Conservation (phyloP, 2,329 filamentous ascomycete species). For the Alternaria sp. region DNA sequence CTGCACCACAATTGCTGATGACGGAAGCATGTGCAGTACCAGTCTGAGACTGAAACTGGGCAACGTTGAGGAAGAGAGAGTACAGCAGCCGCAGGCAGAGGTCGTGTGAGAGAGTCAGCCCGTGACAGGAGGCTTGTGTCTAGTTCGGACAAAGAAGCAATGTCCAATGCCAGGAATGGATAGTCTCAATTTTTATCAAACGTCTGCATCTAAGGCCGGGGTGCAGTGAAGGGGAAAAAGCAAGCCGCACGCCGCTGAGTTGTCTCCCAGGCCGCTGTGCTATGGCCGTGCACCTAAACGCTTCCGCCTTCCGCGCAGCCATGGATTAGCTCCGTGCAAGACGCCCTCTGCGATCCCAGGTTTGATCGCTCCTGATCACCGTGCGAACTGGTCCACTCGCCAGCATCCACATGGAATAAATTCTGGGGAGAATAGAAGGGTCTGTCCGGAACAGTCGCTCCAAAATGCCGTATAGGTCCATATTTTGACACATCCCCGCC, state of each 20-base stretch:
- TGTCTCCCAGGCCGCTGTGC: constrained; percentile 30
- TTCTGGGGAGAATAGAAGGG: constrained; percentile 27
- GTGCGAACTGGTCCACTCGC: constrained; percentile 33
- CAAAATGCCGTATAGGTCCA: constrained; percentile 32
- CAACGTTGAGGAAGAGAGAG: constrained; percentile 39
- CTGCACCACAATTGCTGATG: constrained; percentile 41
- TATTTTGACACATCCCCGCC: constrained; percentile 36
- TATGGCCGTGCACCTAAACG: constrained; percentile 42
- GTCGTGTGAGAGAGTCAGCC: constrained; percentile 41
- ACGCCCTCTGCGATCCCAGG: constrained; percentile 31
- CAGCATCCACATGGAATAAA: constrained; percentile 21
- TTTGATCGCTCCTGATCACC: constrained; percentile 24
- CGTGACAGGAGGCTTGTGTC: constrained; percentile 41
- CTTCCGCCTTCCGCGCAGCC: constrained; percentile 47
- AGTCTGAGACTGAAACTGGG: constrained; percentile 50
- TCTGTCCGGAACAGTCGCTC: constrained; percentile 28
- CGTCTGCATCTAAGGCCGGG: constrained; percentile 37
- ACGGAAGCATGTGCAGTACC: constrained; percentile 40
- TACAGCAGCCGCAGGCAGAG: constrained; percentile 46
- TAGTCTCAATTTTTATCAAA: constrained; percentile 42
- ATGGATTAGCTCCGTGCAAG: constrained; percentile 32
- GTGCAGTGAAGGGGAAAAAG: constrained; percentile 41
- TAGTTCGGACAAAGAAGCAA: constrained; percentile 39
- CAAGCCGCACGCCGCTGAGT: constrained; percentile 34
- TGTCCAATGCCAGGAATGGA: constrained; percentile 41